Conservation (phyloP, 1,139 yeast species). For the Lodderomyces beijingensis region DNA sequence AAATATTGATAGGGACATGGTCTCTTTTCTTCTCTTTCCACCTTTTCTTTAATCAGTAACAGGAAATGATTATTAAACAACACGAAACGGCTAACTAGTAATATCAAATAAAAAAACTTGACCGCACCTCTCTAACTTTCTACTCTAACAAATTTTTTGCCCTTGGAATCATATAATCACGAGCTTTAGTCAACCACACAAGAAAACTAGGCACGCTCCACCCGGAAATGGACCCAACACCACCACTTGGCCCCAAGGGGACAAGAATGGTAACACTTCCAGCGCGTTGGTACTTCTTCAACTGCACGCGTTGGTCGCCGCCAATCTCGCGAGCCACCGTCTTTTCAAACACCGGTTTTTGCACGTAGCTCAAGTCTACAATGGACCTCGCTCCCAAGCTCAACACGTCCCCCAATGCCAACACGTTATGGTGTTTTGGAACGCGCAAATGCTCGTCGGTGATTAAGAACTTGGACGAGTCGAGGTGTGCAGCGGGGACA, state of each 20-base stretch:
- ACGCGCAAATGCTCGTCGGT: constrained; percentile 25
- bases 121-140: too few relatives aligned
- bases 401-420: constrained; percentile 32
- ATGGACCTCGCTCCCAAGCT: constrained; percentile 19
- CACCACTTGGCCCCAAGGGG: constrained; percentile 35
- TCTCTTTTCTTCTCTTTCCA: too few relatives aligned
- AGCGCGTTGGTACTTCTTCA: constrained; percentile 13
- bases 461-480: constrained; percentile 19
- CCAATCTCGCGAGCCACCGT: constrained; percentile 17
- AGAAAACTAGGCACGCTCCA: constrained; percentile 26
- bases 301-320: constrained; percentile 10
- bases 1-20: too few relatives aligned
- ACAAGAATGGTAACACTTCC: constrained; percentile 16
- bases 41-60: too few relatives aligned
- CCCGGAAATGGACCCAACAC: constrained; percentile 31
- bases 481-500: constrained; percentile 15
- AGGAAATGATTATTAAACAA: too few relatives aligned
- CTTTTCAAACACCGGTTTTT: constrained; percentile 17
- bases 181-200: constrained; percentile 22
- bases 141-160: constrained; percentile 10
- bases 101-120: too few relatives aligned
- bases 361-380: constrained; percentile 24
- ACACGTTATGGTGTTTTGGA: constrained; percentile 20
- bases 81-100: too few relatives aligned
- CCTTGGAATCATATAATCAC: constrained; percentile 19